Evolutionary conservation across 768 basidiomycete species (phyloP), one percentile per base, ranked within the genome.

Genomic region (Tylopilus felleus): DNA sequence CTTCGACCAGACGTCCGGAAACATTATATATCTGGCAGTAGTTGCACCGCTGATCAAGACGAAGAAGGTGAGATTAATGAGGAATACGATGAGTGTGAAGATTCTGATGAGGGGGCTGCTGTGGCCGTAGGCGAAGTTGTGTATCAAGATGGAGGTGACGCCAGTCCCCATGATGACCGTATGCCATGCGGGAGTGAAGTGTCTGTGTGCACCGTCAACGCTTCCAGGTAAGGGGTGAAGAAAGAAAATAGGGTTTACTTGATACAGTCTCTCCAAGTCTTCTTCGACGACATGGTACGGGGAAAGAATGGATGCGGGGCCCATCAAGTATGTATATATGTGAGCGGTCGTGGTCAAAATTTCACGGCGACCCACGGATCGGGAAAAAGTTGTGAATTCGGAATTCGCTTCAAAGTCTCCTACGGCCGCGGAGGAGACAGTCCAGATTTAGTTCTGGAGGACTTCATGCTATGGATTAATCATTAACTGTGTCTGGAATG

Each of bases 81-180:
- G 63, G 59, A 79, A 74, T 41, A 75, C 41, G n/a, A 67, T 59
- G 16, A 75, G 63, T 0, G 73, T 73, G 40, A 75, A 63, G 14
- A 69, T 60, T 47, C 69, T 67, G 51, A 76, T 64, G 49, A 65
- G 48, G 16, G 66, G 64, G 47, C 57, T 72, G 16, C 65, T 65
- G 8, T 67, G 65, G 25, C 75, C 69, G 51, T 78, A 79, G 17
- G 78, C 76, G 41, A 80, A 73, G 51, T 67, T 68, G 56, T 77
- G 71, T 33, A 78, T 56, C 27, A 79, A 64, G 45, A 73, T 62
- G 13, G 74, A 72, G 23, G 70, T 65, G 16, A 66, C 73, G 5
- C 79, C 78, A 1, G 78, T 78, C 49, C 77, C 77, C 77, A 79
- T 79, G 27, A 74, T 67, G 17, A 77, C 74, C 12, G 77, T 74